Base-by-base conservation (phyloP, 257 asterid genomes). In the Penstemon barbatus region DNA sequence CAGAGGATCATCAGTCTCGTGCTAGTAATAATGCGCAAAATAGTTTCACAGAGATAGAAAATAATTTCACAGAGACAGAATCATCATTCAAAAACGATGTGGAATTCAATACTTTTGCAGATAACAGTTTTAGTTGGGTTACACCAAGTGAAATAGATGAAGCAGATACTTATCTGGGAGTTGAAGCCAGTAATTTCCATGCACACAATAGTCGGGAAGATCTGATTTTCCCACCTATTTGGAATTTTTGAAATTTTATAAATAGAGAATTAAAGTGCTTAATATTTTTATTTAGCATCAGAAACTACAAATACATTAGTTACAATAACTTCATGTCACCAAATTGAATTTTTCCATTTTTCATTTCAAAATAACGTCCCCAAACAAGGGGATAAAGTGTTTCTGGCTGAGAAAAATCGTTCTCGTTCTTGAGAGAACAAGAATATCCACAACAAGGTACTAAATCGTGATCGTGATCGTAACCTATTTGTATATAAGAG, bases 401-500 rank as follows among this genome's bases (percentile, higher is more conserved):
- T 68, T 59, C 56, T 46, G 15, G 63, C 57, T 45, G 60, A 36
- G 61, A 57, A 48, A 44, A 45, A 65, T 54, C 61, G 45, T 63
- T 56, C 61, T 13, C 56, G 54, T 69, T 67, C 63, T 40, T 10
- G 50, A 61, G 53, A 40, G 72, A 61, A 41, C 44, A 51, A 25
- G 33, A 25, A 25, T 25, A 25, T 25, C 33, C 33, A 25, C 33
- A 25, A 2, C 33, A 25, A 33, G 52, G 50, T 38, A 38, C 68
- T 5, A 50, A 57, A 33, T 46, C 15, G 56, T 61, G 40, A 33
- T 46, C 15, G 56, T 61, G 40, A 19, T 54, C 7, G 65, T 63
- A 61, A 36, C 10, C 83, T 76, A 92, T 74, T 89, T 94, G 91
- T 94, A 91, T 68, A 94, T 89, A 33, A 94, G 96, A 61, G 99